phyloP scores from a whole-genome alignment of 1,284 basidiomycete species.

The Pseudozyma tsukubaensis region DNA sequence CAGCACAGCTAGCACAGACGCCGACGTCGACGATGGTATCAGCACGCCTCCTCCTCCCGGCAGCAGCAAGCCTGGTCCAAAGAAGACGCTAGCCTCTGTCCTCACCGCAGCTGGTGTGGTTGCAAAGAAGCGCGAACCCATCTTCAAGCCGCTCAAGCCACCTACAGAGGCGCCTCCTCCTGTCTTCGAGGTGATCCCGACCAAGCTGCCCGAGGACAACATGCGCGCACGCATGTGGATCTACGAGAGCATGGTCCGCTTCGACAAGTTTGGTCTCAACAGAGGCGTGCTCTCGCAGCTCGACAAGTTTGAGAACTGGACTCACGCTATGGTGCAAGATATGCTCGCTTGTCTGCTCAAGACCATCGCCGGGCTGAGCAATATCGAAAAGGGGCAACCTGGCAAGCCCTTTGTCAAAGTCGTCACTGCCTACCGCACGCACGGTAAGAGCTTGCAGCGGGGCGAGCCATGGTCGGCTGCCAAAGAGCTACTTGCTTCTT shows the following conservation, averaged over 20 bases:
- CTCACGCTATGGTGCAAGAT: constrained; percentile 45
- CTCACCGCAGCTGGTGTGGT: constrained; percentile 7
- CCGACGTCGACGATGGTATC: constrained; percentile 32
- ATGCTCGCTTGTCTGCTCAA: constrained; percentile 50
- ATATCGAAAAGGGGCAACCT: constrained; percentile 51
- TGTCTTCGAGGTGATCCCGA: constrained; percentile 42
- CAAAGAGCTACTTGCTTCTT: constrained; percentile 18
- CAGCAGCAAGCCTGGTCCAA: constrained; percentile 14
- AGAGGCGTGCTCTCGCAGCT: constrained; percentile 42
- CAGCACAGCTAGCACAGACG: constrained; percentile 4
- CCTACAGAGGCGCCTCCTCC: constrained; percentile 38
- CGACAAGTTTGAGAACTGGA: constrained; percentile 58
- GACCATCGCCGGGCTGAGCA: constrained; percentile 45
- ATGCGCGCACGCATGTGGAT: constrained; percentile 60
- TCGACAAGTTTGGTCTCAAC: constrained; percentile 54
- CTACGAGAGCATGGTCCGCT: constrained; percentile 60
- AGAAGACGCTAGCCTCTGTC: constrained; percentile 29
- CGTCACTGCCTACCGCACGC: constrained; percentile 32
- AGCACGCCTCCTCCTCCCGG: constrained; percentile 32
- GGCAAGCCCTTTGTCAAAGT: constrained; percentile 31
- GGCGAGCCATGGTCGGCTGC: constrained; percentile 55
- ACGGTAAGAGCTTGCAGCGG: constrained; percentile 36
- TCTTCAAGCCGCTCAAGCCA: constrained; percentile 39
- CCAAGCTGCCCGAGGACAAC: constrained; percentile 49
- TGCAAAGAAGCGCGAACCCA: constrained; percentile 8